Evolutionary conservation across 257 asterid species (phyloP), one percentile per base, ranked within the genome.

Genomic region (Rubia yunnanensis): DNA sequence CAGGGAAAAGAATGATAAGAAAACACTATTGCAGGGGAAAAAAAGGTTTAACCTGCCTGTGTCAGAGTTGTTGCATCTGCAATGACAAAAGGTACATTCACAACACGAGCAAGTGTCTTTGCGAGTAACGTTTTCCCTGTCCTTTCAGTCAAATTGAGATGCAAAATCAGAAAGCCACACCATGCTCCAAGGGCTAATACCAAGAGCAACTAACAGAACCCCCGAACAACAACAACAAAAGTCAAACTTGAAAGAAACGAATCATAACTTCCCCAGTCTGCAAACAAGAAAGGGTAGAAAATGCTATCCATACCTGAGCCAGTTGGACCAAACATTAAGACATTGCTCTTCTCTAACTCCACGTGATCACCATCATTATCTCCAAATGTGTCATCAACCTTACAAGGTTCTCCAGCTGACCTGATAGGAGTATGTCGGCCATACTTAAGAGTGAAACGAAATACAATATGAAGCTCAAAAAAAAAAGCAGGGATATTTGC

Each of bases 111-210:
- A 59, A 91, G 81, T 39, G 96, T 88, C 82, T 91, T 91, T n/a
- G 98, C 98, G 76, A 91, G 98, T 81, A 91, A 72, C 20, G 98
- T 91, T 83, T 91, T 91, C 69, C 98, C 96, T 91, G 96, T 79
- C 86, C 90, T 84, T 83, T 72, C 87, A 74, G 73, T 66, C 73
- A 81, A 77, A 68, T 76, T 69, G 61, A 76, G 70, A 72, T 36
- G 70, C 62, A 60, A 30, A 72, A 73, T 81, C 79, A 82, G 78
- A 66, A 81, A 46, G 66, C 38, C 48, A 62, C 31, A 63, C 30
- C 68, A 69, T 22, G 36, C 18, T 68, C 50, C 11, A 17, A 22
- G 68, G 28, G 60, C 66, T 34, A 55, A 62, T 62, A 55, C 59
- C 27, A 48, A 52, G 60, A 59, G 57, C 60, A 59, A 56, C 44